phyloP scores from a whole-genome alignment of 192 early-diverging fungal species.

The Oehlia diaphana region DNA sequence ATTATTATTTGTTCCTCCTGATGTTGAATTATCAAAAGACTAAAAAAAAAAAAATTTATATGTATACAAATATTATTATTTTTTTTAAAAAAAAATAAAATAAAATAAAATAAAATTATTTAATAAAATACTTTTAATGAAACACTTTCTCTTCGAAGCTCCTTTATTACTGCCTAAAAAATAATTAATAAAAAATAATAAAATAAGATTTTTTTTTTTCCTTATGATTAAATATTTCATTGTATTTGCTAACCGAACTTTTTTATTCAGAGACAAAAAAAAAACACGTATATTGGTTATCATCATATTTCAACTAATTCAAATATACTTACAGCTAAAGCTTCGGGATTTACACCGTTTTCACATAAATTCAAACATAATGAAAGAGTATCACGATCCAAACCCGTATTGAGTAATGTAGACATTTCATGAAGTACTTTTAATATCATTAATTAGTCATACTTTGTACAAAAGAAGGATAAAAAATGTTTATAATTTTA shows the following conservation, averaged over 20 bases:
- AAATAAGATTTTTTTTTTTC: too few relatives aligned
- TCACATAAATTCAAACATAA: constrained; percentile 77
- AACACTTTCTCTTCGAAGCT: constrained; percentile 43
- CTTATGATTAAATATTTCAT: too few relatives aligned
- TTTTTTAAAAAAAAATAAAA: background rate
- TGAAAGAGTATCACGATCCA: constrained; percentile 71
- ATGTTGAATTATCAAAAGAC: background rate
- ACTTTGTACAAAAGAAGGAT: background rate
- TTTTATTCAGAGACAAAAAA: too few relatives aligned
- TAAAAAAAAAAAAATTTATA: background rate
- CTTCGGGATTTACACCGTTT: constrained; percentile 82
- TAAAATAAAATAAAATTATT: too few relatives aligned
- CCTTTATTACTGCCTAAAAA: constrained; percentile 46
- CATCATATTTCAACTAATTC: too few relatives aligned
- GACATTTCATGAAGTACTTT: constrained; percentile 71
- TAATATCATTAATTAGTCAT: background rate
- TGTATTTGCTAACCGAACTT: too few relatives aligned
- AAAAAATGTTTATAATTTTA: background rate
- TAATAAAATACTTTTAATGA: constrained; percentile 28
- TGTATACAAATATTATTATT: background rate
- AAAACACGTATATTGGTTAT: too few relatives aligned
- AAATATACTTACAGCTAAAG: constrained; percentile 49
- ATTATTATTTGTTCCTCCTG: background rate
- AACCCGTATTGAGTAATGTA: constrained; percentile 66
- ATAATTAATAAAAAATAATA: too few relatives aligned